phyloP scores from a whole-genome alignment of 176 grass and related monocot genomes.

The Avena eriantha region DNA sequence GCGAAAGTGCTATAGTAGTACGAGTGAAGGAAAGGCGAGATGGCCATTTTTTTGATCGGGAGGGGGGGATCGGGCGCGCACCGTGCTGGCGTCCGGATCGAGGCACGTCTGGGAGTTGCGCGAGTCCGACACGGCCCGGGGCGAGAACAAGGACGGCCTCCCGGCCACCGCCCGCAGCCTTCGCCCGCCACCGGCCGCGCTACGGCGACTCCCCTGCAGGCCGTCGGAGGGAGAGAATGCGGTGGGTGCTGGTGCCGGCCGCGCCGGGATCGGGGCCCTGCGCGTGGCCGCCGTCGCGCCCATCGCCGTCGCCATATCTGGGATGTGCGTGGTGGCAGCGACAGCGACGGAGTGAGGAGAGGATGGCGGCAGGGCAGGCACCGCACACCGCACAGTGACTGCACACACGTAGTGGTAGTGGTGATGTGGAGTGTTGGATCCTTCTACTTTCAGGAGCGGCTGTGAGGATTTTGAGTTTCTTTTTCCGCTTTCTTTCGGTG shows the following conservation, averaged over 20 bases:
- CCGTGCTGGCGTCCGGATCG: conserved; percentile 94
- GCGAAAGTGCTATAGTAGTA: background rate
- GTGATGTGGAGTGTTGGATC: conserved; percentile 39
- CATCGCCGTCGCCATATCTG: conserved; percentile 63
- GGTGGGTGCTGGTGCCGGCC: background rate
- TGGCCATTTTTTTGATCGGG: conserved; percentile 19
- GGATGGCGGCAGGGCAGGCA: background rate
- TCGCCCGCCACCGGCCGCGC: conserved; percentile 28
- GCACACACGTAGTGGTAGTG: background rate
- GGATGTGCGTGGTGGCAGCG: conserved; percentile 7
- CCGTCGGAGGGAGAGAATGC: conserved; percentile 26
- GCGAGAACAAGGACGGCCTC: conserved; percentile 64
- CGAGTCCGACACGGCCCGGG: conserved; percentile 80
- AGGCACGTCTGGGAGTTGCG: conserved; percentile 89
- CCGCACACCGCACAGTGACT: background rate
- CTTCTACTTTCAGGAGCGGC: conserved; percentile 11
- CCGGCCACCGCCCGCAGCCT: conserved; percentile 38
- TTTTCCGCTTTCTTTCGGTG: background rate
- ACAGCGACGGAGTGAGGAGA: conserved; percentile 32
- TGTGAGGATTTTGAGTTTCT: conserved; percentile 5
- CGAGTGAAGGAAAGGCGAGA: background rate
- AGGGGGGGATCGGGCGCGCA: conserved; percentile 36
- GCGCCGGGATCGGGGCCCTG: conserved; percentile 35
- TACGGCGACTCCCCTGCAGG: background rate
- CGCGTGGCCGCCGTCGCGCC: conserved; percentile 40